Evolutionary conservation across 2,329 filamentous ascomycete species (phyloP).

Genomic region (Mariannaea sp.): DNA sequence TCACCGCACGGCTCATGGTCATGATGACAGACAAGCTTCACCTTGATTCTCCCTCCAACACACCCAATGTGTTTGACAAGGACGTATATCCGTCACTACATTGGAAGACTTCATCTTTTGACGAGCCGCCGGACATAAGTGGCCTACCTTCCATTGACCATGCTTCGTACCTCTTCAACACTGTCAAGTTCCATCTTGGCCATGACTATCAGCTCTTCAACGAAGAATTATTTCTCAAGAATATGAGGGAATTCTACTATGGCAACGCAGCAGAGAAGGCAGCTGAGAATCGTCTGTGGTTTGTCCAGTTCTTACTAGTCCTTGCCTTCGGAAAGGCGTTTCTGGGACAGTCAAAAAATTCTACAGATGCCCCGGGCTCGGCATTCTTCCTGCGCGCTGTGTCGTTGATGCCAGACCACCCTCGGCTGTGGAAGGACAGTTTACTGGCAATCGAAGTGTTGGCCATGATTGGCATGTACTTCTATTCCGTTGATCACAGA

Average conservation of each 20-base stretch:
- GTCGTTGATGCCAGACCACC: conserved; percentile 44
- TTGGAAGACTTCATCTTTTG: conserved; percentile 24
- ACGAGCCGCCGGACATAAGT: conserved; percentile 39
- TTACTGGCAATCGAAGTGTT: conserved; percentile 45
- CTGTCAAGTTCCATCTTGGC: conserved; percentile 46
- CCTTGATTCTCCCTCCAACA: conserved; percentile 27
- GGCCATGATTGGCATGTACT: conserved; percentile 44
- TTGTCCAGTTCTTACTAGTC: conserved; percentile 55
- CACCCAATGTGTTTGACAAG: conserved; percentile 32
- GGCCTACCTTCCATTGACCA: conserved; percentile 44
- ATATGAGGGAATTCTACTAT: conserved; percentile 35
- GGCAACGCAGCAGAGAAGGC: conserved; percentile 28
- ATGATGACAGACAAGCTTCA: conserved; percentile 41
- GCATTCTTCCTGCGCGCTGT: conserved; percentile 43
- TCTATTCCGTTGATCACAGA: conserved; percentile 46
- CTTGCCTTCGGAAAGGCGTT: conserved; percentile 47
- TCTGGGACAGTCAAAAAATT: conserved; percentile 32
- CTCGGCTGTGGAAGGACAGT: conserved; percentile 44
- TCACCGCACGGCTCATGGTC: conserved; percentile 40
- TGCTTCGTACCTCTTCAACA: conserved; percentile 41
- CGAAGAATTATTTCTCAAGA: conserved; percentile 37
- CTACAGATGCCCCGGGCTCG: conserved; percentile 38
- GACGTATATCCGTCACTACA: conserved; percentile 40
- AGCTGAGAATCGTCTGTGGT: conserved; percentile 46
- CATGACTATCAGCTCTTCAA: conserved; percentile 45